These are phyloP conservation scores for Hawksworthiomyces lignivorus DNA, from an alignment of 2,329 filamentous ascomycete species.

Conservation along the genomic window DNA sequence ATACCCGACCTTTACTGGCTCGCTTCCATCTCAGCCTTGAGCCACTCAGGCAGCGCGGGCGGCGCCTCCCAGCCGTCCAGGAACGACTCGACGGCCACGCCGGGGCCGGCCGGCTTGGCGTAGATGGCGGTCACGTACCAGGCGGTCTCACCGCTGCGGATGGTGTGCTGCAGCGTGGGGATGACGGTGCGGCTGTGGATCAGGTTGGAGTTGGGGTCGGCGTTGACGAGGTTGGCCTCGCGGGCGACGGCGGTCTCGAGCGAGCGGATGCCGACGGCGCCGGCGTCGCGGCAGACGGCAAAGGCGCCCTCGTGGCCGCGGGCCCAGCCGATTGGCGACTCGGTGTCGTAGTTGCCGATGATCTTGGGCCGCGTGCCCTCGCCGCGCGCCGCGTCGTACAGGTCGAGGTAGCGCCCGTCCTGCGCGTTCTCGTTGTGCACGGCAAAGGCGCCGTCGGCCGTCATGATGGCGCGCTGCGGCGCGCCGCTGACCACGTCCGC, in stretches of 20 bases:
- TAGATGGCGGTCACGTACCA: constrained; percentile 69
- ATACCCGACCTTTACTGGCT: too few species aligned
- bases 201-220: constrained; percentile 73
- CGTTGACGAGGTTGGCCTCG: constrained; percentile 59
- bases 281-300: constrained; percentile 49
- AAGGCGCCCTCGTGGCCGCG: constrained; percentile 48
- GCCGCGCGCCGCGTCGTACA: constrained; percentile 34
- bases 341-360: constrained; percentile 54
- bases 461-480: constrained; percentile 49
- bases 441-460: constrained; percentile 68
- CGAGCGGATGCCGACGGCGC: constrained; percentile 49
- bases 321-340: constrained; percentile 40
- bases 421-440: constrained; percentile 47
- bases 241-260: constrained; percentile 34
- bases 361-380: constrained; percentile 51
- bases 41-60: constrained; percentile 53
- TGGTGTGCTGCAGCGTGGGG: constrained; percentile 57
- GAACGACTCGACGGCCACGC: constrained; percentile 45
- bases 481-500: constrained; percentile 27
- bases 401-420: constrained; percentile 40
- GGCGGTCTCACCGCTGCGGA: constrained; percentile 47
- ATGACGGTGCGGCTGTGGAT: constrained; percentile 65
- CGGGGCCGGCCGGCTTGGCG: constrained; percentile 53
- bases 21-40: constrained; percentile 40
- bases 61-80: constrained; percentile 52